Base-by-base conservation (phyloP, 306 rosid genomes). In the Parietaria judaica region DNA sequence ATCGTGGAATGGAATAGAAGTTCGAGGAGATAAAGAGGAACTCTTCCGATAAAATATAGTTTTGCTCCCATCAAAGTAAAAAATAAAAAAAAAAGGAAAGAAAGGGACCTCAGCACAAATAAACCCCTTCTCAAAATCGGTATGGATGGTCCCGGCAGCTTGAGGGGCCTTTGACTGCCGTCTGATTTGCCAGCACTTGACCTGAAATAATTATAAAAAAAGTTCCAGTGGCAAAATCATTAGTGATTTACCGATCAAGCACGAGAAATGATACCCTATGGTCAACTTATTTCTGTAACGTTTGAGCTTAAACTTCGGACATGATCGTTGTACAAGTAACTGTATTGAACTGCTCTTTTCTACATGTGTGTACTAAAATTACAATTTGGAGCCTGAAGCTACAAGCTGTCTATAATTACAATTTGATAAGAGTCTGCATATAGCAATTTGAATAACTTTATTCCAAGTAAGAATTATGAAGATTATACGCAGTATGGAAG, bases 141-240 rank as follows among this genome's bases (percentile, higher is more conserved):
- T 65, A 78, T 94, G 99, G 78, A 94, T 88, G 70, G 97, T 10
- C 72, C 99, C 99, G 39, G 99, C 99, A 66, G 99, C 97, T 76
- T 94, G 97, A 56, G 99, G 97, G 74, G 97, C 97, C 73, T 94
- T 94, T 16, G 97, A 79, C 69, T 84, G 94, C 70, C 94, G 88
- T 76, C 97, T 88, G 74, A 94, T 88, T 77, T 94, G 99, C 99
- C 99, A 94, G 76, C 97, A 86, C 66, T 94, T 94, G 12, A 94
- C 99, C 99, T 94, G 83, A 41, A 41, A 41, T 41, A 41, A 41
- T 41, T 41, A 41, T 8, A 41, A 8, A 41, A 41, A 5, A 41
- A 5, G 0, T 0, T 41, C 9, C 45, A 41, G 9, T 41, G 0
- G 45, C 1, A 41, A 41, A 41, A 45, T 47, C 23, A 61, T 34